Evolutionary conservation across 306 rosid species (phyloP).

Genomic region (Prosopis cineraria): DNA sequence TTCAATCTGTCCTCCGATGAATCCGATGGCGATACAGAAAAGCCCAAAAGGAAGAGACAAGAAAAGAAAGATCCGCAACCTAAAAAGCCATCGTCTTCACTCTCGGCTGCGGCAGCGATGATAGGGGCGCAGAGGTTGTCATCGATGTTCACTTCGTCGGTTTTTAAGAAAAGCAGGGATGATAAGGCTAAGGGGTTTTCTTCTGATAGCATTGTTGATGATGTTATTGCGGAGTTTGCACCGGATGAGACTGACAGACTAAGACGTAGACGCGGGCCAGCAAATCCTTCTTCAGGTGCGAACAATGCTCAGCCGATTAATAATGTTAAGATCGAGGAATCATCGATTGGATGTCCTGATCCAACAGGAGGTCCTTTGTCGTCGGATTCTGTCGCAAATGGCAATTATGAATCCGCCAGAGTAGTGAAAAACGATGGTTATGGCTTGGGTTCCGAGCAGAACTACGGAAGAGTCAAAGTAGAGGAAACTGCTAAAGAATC

Average conservation of each 20-base stretch:
- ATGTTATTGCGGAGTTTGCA: slow-evolving; percentile 83
- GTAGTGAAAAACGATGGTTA: slow-evolving; percentile 25
- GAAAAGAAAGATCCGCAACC: slow-evolving; percentile 65
- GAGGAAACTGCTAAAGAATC: slow-evolving; percentile 21
- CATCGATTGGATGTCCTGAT: slow-evolving; percentile 28
- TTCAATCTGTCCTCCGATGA: slow-evolving; percentile 59
- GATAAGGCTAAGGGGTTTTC: slow-evolving; percentile 55
- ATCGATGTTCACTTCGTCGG: slow-evolving; percentile 84
- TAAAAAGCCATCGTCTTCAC: slow-evolving; percentile 63
- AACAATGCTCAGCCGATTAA: slow-evolving; percentile 28
- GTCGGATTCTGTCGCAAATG: slow-evolving; percentile 15
- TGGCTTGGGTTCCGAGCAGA: slow-evolving; percentile 37
- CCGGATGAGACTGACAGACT: slow-evolving; percentile 80
- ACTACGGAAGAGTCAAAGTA: slow-evolving; percentile 24
- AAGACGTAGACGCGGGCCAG: slow-evolving; percentile 57
- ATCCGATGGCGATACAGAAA: slow-evolving; percentile 64
- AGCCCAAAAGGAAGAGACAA: slow-evolving; percentile 58
- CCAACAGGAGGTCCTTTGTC: slow-evolving; percentile 23
- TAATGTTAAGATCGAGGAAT: slow-evolving; percentile 32
- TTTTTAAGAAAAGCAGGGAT: slow-evolving; percentile 65
- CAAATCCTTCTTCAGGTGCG: slow-evolving; percentile 3
- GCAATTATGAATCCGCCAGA: slow-evolving; percentile 1
- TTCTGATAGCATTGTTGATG: slow-evolving; percentile 74
- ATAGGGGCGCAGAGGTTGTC: slow-evolving; percentile 81
- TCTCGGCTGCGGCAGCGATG: slow-evolving; percentile 87